Base-by-base conservation (phyloP, 2,329 filamentous ascomycete genomes). In the Colletotrichum euphorbiae region DNA sequence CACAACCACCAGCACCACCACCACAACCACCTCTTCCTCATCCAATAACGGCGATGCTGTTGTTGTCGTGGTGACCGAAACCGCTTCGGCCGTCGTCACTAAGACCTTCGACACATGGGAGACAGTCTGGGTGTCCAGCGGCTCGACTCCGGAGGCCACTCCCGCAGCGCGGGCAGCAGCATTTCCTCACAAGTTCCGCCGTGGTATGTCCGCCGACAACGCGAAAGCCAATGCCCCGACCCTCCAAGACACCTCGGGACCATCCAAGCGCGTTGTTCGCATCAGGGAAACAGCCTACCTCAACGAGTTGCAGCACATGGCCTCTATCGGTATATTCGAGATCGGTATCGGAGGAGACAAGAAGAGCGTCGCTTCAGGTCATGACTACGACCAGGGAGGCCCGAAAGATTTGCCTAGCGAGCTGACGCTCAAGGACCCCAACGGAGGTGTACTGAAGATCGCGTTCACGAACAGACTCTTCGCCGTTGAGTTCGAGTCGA, bases 321-420 rank as follows among this genome's bases (percentile, higher is more conserved):
- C 62, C 24, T 21, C 46, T 33, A 17, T 60, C 21, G 45, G 12
- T 24, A 31, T 65, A 3, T 51, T 36, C 45, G 55, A 65, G 13
- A 12, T 46, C 15, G 11, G 48, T 9, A n/a, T 17, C 1, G 11
- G 17, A 0, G 15, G 17, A 5, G n/a, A 38, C 15, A 46, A 60
- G 28, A 24, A 4, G 19, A 40, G 61, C 61, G 17, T 50, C 65
- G 6, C 74, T 72, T 13, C 73, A 73, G 17, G 72, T 73, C 8
- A 57, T 71, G 48, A 75, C 75, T 9, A 75, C 75, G 1, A 68
- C 72, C 8, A 70, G 74, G 75, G 71, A 76, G 19, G 71, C 67
- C 15, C 71, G 71, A 38, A 38, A 3, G 19, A 52, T 13, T 19
- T 65, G 28, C 62, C 62, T 5, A 40, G 46, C 21, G 15, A 15